Conservation (phyloP, 305 asterid genomes). For the Salvia sclarea region DNA sequence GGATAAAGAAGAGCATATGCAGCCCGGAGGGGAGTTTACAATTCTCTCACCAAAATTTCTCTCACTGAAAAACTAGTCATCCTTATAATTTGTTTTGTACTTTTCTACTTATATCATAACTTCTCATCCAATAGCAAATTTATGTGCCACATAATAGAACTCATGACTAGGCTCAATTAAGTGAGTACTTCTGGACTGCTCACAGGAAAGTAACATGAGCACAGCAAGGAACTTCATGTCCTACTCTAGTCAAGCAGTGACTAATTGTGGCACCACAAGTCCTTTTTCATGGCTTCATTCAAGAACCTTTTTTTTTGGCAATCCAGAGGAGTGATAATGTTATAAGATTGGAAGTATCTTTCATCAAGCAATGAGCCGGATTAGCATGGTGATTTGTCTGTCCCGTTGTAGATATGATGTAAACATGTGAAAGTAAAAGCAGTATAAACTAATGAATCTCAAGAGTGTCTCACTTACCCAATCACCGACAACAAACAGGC, state of each 20-base stretch:
- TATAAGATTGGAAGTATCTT: neutral
- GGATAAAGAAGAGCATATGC: neutral
- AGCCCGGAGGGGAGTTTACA: neutral
- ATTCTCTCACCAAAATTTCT: neutral
- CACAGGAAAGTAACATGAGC: slow-evolving; percentile 5
- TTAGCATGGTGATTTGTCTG: neutral
- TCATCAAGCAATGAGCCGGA: slow-evolving; percentile 3
- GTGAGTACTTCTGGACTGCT: neutral
- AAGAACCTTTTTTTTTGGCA: too few relatives aligned
- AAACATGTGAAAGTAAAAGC: slow-evolving; percentile 7
- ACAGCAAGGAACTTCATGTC: neutral
- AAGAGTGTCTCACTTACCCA: slow-evolving; percentile 52
- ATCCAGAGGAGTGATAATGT: slow-evolving; percentile 7
- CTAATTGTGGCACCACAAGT: neutral
- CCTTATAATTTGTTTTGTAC: neutral
- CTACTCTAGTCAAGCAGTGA: neutral
- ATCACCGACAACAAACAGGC: slow-evolving; percentile 86
- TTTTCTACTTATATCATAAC: neutral
- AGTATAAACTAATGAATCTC: slow-evolving; percentile 10
- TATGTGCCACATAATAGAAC: neutral
- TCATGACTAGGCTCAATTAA: slow-evolving; percentile 1
- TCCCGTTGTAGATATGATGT: neutral
- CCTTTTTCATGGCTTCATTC: neutral
- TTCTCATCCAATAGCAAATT: neutral
- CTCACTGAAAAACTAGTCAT: neutral